Evolutionary conservation across 2,329 filamentous ascomycete species (phyloP).

Genomic region (Emmonsia crescens): DNA sequence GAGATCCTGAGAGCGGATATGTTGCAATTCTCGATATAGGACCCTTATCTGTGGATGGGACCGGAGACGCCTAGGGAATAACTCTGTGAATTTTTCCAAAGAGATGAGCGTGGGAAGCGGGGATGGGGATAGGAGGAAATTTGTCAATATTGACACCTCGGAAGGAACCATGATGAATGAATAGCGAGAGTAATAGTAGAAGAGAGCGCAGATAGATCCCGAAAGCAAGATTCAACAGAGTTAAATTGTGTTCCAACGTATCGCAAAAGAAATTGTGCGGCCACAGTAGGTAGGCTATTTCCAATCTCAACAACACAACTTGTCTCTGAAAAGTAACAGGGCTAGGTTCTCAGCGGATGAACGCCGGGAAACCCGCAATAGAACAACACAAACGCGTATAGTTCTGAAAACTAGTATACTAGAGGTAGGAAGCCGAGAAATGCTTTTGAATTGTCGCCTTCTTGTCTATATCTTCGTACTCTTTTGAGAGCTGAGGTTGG

Average conservation of each 20-base stretch:
- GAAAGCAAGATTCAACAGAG: neutral
- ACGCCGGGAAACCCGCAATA: neutral
- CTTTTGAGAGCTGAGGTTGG: neutral
- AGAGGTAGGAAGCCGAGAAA: neutral
- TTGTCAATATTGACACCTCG: slow-evolving; percentile 62
- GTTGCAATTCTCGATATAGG: slow-evolving; percentile 70
- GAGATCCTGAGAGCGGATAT: slow-evolving; percentile 57
- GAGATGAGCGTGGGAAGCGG: slow-evolving; percentile 63
- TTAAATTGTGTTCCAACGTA: neutral
- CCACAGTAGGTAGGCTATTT: neutral
- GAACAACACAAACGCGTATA: neutral
- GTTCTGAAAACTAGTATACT: neutral
- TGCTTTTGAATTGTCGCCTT: neutral
- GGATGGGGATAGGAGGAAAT: slow-evolving; percentile 68
- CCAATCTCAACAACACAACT: neutral
- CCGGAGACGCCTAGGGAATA: slow-evolving; percentile 61
- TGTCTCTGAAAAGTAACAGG: neutral
- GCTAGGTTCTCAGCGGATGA: neutral
- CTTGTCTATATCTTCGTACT: neutral
- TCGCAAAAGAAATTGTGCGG: neutral
- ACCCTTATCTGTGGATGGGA: slow-evolving; percentile 55
- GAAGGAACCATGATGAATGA: slow-evolving; percentile 53
- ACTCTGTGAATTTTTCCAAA: slow-evolving; percentile 60
- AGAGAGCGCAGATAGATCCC: neutral
- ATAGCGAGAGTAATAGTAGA: neutral